Percentiles rank a stretch among this genome's conserved stretches.
Conservation (phyloP, 129 eudicot genomes). For the Flaveria trinervia region DNA sequence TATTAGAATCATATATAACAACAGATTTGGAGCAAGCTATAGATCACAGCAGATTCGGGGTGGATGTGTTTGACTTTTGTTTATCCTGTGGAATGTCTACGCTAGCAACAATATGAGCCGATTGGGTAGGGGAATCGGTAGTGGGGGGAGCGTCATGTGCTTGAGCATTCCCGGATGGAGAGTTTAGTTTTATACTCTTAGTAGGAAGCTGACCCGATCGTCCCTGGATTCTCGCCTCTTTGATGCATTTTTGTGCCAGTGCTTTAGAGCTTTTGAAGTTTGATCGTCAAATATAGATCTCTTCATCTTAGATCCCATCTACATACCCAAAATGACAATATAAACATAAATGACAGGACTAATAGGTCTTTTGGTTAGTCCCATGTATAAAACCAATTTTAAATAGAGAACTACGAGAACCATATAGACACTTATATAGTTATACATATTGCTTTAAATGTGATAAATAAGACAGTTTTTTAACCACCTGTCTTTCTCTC, state of each 20-base stretch:
- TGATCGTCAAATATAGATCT: constrained; percentile 86
- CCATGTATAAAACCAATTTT: not conserved
- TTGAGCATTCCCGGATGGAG: constrained; percentile 36
- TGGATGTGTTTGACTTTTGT: constrained; percentile 16
- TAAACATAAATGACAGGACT: not conserved
- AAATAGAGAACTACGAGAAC: not conserved
- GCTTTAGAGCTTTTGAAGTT: constrained; percentile 84
- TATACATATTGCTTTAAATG: too few species aligned
- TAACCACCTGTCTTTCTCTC: too few species aligned
- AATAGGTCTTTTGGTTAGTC: not conserved
- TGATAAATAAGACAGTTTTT: too few species aligned
- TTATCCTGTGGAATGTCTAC: constrained; percentile 50
- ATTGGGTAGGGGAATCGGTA: constrained; percentile 20
- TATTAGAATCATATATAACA: constrained; percentile 28
- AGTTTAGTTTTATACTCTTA: constrained; percentile 37
- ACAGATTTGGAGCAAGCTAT: constrained; percentile 11
- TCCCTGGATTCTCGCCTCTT: constrained; percentile 45
- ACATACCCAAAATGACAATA: not conserved
- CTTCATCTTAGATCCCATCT: constrained; percentile 99
- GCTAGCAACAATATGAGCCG: constrained; percentile 49
- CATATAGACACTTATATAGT: too few species aligned
- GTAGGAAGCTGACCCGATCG: constrained; percentile 39
- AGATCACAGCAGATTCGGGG: constrained; percentile 34
- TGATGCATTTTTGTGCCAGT: constrained; percentile 76
- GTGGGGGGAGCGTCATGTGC: constrained; percentile 23